These are phyloP conservation scores for Pythium vanterpoolii DNA, from an alignment of 352 stramenopile genomes.

Conservation along the genomic window DNA sequence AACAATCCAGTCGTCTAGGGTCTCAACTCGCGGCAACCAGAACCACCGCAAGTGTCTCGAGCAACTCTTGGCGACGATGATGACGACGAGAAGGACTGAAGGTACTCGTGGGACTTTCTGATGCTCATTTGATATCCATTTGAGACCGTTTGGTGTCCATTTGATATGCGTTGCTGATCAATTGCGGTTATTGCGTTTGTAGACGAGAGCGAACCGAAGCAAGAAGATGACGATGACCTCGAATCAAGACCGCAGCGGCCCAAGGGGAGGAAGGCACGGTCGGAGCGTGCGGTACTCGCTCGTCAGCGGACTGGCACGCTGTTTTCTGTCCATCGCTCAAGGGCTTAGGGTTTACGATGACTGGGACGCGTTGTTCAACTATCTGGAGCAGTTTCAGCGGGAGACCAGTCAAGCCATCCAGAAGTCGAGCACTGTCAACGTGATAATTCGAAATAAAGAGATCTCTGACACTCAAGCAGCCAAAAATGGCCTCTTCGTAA, in stretches of 20 bases:
- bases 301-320: no score
- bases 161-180: not conserved
- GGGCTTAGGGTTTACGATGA: not conserved
- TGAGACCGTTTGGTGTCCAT: not conserved
- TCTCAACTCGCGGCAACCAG: not conserved
- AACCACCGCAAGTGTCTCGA: not conserved
- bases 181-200: no score
- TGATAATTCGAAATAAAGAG: not conserved
- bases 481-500: not conserved
- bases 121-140: not conserved
- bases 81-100: not conserved
- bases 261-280: no score
- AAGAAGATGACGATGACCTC: no score
- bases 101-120: not conserved
- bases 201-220: not conserved
- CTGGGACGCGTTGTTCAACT: no score
- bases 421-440: not conserved
- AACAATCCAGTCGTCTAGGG: no score
- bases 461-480: not conserved
- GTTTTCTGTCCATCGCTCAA: no score
- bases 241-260: not conserved
- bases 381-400: not conserved
- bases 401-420: not conserved
- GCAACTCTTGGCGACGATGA: not conserved
- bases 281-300: no score